Evolutionary conservation across 768 basidiomycete genomes (phyloP), one percentile per base, ranked within the genome.

Genomic region (Mycena venus): DNA sequence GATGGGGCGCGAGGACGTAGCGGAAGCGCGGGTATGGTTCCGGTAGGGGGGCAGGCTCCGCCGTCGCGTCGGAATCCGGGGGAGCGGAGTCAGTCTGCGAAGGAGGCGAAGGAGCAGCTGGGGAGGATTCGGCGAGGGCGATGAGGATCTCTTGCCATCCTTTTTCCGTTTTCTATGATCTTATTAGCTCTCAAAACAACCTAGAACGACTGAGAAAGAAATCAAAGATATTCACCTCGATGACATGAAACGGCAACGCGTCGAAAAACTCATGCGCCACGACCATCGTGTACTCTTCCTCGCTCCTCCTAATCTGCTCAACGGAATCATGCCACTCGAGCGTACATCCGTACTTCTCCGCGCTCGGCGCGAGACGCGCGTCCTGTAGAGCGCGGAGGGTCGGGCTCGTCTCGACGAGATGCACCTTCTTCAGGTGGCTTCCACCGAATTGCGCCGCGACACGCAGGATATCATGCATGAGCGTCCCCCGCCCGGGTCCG

Each of bases 211-310:
- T n/a, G n/a, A n/a, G n/a, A n/a, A n/a, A n/a, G n/a, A n/a, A n/a
- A n/a, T n/a, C 25, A 6, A 47, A 7, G 27, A 17, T 19, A 80
- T 87, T 14, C 75, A 96, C 97, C 87, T 98, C 92, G 42, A 99
- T 85, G 42, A 97, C 86, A 82, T 98, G 95, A 58, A 99, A 92
- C 0, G 98, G 98, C 53, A 99, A 87, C 0, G 97, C 97, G 81
- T 99, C 98, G 75, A 99, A 99, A 84, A 99, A 98, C 80, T 99
- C 98, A 82, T 99, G 97, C 0, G 98, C 98, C 19, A 99, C 85
- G 27, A 98, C 82, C 86, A 98, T 91, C 0, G 96, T 97, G 82
- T 92, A 99, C 61, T 82, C 80, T 12, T 86, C 84, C 21, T 86
- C 78, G 72, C 86, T 85, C 3, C 80, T 83, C 0, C 88, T 83